Base-by-base conservation (phyloP, 2,329 filamentous ascomycete genomes). In the Cadophora luteo-olivacea region DNA sequence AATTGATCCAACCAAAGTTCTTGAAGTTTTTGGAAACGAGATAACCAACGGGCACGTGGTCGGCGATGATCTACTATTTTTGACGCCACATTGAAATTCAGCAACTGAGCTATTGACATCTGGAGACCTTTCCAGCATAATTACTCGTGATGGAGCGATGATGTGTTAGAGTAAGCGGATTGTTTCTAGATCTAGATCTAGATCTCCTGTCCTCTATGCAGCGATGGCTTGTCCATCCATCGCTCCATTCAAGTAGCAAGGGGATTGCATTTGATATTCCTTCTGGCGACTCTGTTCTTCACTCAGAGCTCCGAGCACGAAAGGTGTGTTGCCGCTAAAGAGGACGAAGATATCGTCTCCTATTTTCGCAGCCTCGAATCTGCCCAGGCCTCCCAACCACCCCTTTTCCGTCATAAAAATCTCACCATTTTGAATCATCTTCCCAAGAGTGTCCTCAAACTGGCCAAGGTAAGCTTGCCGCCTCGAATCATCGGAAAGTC, bases 1-100 rank as follows among this genome's bases (percentile, higher is more conserved):
- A 60, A 22, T 33, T 67, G 22, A 16, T 66, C 14, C 33, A 52
- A 24, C 45, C 24, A 5, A 70, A 70, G 58, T 67, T 63, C n/a
- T 57, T 55, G 51, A 58, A 58, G n/a, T 58, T 58, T 12, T 19
- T 58, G 19, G 55, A 58, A 22, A 24, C 32, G 14, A 58, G 55
- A 41, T n/a, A n/a, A 38, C 24, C 11, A 41, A 58, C 24, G 33
- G 32, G 32, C 19, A 24, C 19, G 9, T 9, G 9, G 33, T 58
- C 9, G 55, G n/a, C 24, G 33, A 38, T 58, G 33, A 38, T 38
- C 9, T 38, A 6, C n/a, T 58, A 38, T 12, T 3, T 6, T n/a
- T 16, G n/a, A n/a, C 24, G 14, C 24, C n/a, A 36, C 3, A 58
- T 9, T 38, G n/a, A 22, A 41, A 38, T 38, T 38, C 36, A 22